Conservation (phyloP, 2,329 filamentous ascomycete genomes). For the Aureobasidium sp. region DNA sequence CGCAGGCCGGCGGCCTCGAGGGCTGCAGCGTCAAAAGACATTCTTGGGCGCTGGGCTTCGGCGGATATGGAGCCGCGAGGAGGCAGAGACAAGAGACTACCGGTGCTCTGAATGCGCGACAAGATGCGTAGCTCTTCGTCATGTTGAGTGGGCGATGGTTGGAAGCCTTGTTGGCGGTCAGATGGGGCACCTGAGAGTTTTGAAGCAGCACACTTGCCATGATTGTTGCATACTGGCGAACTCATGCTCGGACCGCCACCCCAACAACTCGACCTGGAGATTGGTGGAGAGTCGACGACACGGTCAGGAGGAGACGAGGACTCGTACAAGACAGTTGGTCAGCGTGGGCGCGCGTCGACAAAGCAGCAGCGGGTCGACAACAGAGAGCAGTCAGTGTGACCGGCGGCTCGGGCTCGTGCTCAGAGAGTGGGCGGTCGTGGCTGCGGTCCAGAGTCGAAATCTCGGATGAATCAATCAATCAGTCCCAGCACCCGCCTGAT, state of each 20-base stretch:
- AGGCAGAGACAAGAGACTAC: conserved; percentile 1
- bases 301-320: neutral
- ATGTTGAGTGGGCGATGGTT: conserved; percentile 9
- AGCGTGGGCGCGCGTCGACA: neutral
- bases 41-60: neutral
- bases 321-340: neutral
- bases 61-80: neutral
- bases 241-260: conserved; percentile 11
- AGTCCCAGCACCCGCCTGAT: neutral
- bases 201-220: conserved; percentile 7
- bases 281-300: neutral
- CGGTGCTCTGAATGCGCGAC: conserved; percentile 9
- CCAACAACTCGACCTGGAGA: neutral
- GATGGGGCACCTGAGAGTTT: neutral
- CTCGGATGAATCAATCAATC: neutral
- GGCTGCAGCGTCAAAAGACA: conserved; percentile 8
- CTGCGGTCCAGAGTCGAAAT: conserved; percentile 8
- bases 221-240: conserved; percentile 8
- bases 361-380: neutral
- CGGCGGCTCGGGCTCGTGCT: conserved; percentile 7
- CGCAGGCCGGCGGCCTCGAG: conserved; percentile 7
- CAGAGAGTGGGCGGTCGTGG: neutral
- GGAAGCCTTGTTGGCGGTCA: neutral
- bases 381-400: neutral
- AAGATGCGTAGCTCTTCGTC: neutral